These are phyloP conservation scores for Gentiana straminea DNA, from an alignment of 257 asterid species.

Conservation along the genomic window DNA sequence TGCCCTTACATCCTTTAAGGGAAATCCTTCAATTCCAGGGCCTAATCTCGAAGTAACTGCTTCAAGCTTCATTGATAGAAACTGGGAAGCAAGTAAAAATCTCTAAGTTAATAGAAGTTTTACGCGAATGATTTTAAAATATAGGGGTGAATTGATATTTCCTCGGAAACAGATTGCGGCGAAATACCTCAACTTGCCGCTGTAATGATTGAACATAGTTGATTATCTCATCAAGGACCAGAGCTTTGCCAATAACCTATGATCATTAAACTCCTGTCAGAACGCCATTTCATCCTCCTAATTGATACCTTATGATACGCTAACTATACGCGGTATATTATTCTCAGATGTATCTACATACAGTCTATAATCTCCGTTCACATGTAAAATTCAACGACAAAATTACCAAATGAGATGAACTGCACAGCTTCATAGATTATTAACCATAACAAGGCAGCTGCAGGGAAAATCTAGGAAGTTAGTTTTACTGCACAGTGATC, in stretches of 20 bases:
- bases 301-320: no score
- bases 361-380: no score
- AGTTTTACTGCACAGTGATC: no score
- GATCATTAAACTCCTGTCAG: not conserved
- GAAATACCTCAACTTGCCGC: constrained; percentile 48
- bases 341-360: no score
- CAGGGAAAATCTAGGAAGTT: no score
- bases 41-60: constrained; percentile 58
- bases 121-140: not conserved
- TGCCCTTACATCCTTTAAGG: constrained; percentile 25
- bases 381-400: no score
- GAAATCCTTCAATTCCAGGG: constrained; percentile 54
- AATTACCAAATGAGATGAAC: no score
- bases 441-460: no score
- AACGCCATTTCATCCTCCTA: not conserved
- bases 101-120: constrained; percentile 1
- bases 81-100: constrained; percentile 32
- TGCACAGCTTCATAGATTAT: no score
- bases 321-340: no score
- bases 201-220: constrained; percentile 82
- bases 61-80: constrained; percentile 92
- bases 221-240: constrained; percentile 84
- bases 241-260: constrained; percentile 77
- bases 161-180: not conserved
- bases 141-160: not conserved